A percentile compares a stretch with the other conserved stretches of the same genome.
Conservation (phyloP, 768 basidiomycete genomes). For the Amanita polypyramis region DNA sequence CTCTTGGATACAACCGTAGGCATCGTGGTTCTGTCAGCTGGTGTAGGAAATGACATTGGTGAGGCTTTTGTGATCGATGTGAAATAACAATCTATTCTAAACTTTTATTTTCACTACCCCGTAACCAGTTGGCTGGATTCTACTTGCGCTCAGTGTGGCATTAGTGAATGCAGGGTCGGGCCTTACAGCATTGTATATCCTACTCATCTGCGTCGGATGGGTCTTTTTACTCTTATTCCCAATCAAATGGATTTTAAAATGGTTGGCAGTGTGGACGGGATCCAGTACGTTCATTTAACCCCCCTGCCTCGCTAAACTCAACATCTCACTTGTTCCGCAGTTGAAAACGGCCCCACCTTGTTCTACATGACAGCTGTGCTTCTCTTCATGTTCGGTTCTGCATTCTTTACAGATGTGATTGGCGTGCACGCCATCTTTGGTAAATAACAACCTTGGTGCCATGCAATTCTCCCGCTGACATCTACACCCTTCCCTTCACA, state of each 20-base stretch:
- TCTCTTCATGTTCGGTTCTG: constrained; percentile 70
- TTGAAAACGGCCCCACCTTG: constrained; percentile 74
- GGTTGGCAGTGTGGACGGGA: constrained; percentile 71
- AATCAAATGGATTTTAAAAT: constrained; percentile 47
- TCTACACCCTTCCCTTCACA: not conserved
- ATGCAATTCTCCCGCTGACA: too few species aligned
- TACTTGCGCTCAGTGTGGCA: constrained; percentile 85
- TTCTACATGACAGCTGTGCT: constrained; percentile 85
- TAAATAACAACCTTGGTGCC: constrained; percentile 13
- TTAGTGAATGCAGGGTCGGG: constrained; percentile 85
- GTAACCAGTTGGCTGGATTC: constrained; percentile 63
- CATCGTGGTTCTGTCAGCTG: constrained; percentile 85
- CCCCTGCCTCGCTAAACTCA: not conserved
- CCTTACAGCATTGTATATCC: constrained; percentile 74
- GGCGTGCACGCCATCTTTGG: constrained; percentile 92
- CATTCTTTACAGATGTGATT: constrained; percentile 90
- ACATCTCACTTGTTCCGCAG: constrained; percentile 13
- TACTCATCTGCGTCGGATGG: constrained; percentile 76
- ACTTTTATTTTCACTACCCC: too few species aligned
- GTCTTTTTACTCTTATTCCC: constrained; percentile 65
- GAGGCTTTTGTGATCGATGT: constrained; percentile 8
- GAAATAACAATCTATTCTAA: not conserved
- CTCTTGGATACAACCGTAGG: constrained; percentile 88
- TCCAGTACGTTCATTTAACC: constrained; percentile 36
- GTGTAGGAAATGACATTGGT: constrained; percentile 79